Conservation (phyloP, 345 rosid genomes). For the Punica granatum region DNA sequence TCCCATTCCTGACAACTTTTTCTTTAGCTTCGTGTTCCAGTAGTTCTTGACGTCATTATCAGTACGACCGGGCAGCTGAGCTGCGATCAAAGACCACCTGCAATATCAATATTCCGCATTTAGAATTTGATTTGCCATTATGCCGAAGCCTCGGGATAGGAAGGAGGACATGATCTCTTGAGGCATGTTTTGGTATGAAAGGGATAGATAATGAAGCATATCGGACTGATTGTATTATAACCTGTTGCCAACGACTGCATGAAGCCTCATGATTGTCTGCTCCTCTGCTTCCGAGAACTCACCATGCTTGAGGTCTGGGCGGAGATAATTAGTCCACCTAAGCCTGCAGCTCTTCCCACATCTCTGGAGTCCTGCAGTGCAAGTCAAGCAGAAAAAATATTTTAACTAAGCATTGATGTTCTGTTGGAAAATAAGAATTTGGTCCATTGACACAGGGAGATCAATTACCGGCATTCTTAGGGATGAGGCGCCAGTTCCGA, state of each 20-base stretch:
- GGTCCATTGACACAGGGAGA: background rate
- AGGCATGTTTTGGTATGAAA: too few relatives aligned
- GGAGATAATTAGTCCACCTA: slow-evolving; percentile 86
- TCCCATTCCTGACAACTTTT: slow-evolving; percentile 91
- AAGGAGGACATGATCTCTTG: too few relatives aligned
- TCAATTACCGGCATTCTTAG: slow-evolving; percentile 70
- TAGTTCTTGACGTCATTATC: slow-evolving; percentile 92
- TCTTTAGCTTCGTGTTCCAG: slow-evolving; percentile 94
- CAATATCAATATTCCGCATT: background rate
- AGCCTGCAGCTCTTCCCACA: slow-evolving; percentile 93
- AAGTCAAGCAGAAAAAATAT: background rate
- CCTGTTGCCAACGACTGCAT: slow-evolving; percentile 91
- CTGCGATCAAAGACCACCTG: slow-evolving; percentile 95
- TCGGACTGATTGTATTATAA: slow-evolving; percentile 7
- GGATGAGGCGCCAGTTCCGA: slow-evolving; percentile 93
- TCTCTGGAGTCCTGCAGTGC: slow-evolving; percentile 60
- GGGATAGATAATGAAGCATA: too few relatives aligned
- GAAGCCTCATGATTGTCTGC: slow-evolving; percentile 77
- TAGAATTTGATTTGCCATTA: background rate
- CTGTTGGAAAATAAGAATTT: background rate
- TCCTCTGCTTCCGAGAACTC: slow-evolving; percentile 71
- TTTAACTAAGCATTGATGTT: background rate
- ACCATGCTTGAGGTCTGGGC: slow-evolving; percentile 83
- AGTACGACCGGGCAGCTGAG: slow-evolving; percentile 82
- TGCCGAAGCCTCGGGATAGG: background rate